Base-by-base conservation (phyloP, 306 rosid species). In the Sicyos edulis region DNA sequence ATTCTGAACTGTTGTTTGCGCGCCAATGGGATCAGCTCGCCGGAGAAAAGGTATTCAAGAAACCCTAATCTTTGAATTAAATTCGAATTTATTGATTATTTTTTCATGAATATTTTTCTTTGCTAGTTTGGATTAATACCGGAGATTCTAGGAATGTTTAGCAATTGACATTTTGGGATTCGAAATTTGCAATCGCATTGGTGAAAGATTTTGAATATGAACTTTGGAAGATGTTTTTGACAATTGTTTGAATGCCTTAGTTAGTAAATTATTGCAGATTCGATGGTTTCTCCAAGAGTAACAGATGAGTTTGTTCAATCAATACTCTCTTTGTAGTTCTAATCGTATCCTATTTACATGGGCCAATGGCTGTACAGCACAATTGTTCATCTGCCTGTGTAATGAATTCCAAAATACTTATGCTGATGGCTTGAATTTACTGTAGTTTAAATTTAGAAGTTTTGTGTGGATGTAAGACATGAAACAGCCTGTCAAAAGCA, bases 401-500 rank as follows among this genome's bases (percentile, higher is more conserved):
- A 12, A 45, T 67, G 40, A 67, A 21, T 47, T 32, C 47, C 37
- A 45, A 67, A 19, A 65, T 52, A 65, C 42, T 65, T 65, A 42
- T 67, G 55, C 73, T 50, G 42, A 69, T 49, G 40, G 45, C 58
- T 69, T 69, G 58, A 24, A 24, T 50, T 69, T 69, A 15, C 57
- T 50, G 45, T 69, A 26, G 73, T 26, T 69, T 24, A 50, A 69
- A 45, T 69, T 69, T 50, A 26, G 56, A 67, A 47, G 15, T 50
- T 24, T 50, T 69, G 58, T 50, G 54, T 69, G 58, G 58, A 50
- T 24, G 56, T 69, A 50, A 50, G 58, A 69, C 45, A 69, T 16
- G 45, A 69, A 69, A 50, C 73, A 69, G 59, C 22, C 73, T 69
- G 73, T 49, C 73, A 69, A 69, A 69, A 69, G 73, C 73, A 69